Conservation (phyloP, 257 asterid species). For the Gardenia jasminoides region DNA sequence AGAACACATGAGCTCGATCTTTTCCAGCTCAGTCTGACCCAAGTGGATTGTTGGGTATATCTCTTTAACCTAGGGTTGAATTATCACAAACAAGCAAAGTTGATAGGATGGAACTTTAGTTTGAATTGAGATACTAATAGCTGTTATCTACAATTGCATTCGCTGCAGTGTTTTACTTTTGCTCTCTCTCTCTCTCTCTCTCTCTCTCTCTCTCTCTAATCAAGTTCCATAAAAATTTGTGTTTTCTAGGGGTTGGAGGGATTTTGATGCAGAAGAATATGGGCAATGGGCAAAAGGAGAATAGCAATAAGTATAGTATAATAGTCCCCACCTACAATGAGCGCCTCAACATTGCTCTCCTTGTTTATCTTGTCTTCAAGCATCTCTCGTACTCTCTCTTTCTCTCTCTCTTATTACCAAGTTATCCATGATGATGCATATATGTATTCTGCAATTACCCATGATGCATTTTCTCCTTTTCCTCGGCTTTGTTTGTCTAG, state of each 20-base stretch:
- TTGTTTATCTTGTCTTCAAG: conserved; percentile 84
- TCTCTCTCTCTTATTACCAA: neutral
- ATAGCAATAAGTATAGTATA: conserved; percentile 77
- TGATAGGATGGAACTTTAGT: neutral
- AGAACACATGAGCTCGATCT: neutral
- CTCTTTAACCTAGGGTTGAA: neutral
- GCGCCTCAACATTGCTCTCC: conserved; percentile 92
- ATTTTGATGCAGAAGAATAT: conserved; percentile 19
- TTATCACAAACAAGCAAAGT: neutral
- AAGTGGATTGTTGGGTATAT: neutral
- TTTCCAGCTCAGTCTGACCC: neutral
- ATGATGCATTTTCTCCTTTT: neutral
- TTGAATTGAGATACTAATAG: neutral
- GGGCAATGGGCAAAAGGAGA: conserved; percentile 27
- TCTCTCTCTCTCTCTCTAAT: neutral
- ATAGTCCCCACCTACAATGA: conserved; percentile 94
- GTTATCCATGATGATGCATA: neutral
- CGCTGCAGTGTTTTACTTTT: neutral
- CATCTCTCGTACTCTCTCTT: conserved; percentile 55
- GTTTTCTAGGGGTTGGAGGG: neutral
- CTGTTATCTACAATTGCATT: neutral
- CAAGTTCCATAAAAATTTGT: neutral
- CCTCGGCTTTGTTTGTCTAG: neutral
- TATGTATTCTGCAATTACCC: neutral
- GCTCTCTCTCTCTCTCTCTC: neutral